phyloP scores from a whole-genome alignment of 306 rosid genomes.

The Adenanthera pavonina region DNA sequence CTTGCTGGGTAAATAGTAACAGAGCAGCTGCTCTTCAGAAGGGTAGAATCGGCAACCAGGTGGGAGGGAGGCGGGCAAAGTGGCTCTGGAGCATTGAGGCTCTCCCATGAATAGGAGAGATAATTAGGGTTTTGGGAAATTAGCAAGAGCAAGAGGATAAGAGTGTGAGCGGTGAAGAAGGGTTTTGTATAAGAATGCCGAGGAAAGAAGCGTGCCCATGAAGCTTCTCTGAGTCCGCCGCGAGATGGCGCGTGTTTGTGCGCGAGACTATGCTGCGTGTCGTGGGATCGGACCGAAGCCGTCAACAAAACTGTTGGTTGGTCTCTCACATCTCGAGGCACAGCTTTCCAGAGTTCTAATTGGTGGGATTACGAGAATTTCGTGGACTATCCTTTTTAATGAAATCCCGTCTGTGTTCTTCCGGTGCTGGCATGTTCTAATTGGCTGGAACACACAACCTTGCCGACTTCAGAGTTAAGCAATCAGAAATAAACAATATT shows the following conservation, averaged over 20 bases:
- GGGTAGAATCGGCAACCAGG: slow-evolving; percentile 73
- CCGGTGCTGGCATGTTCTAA: slow-evolving; percentile 10
- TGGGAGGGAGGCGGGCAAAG: slow-evolving; percentile 42
- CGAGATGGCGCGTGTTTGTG: not conserved
- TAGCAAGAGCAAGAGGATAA: not conserved
- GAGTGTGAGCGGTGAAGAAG: not conserved
- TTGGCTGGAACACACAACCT: not conserved
- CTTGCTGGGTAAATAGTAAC: slow-evolving; percentile 56
- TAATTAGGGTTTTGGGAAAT: slow-evolving; percentile 23
- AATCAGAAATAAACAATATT: not conserved
- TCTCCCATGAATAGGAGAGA: slow-evolving; percentile 46
- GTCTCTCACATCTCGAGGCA: not conserved
- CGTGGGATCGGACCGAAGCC: not conserved
- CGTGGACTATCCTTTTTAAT: not conserved
- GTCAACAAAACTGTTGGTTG: not conserved
- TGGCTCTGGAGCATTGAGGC: slow-evolving; percentile 21
- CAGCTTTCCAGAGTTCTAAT: not conserved
- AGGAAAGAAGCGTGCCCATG: slow-evolving; percentile 42
- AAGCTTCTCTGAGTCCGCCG: slow-evolving; percentile 37
- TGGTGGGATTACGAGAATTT: not conserved
- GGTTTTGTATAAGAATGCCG: slow-evolving; percentile 1
- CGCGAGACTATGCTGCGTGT: not conserved
- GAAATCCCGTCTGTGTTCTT: not conserved
- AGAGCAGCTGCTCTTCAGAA: slow-evolving; percentile 64
- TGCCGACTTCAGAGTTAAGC: not conserved